Evolutionary conservation across 192 early-diverging fungal species (phyloP), one percentile per base, ranked within the genome.

Genomic region (Bifiguratus adelaidae): DNA sequence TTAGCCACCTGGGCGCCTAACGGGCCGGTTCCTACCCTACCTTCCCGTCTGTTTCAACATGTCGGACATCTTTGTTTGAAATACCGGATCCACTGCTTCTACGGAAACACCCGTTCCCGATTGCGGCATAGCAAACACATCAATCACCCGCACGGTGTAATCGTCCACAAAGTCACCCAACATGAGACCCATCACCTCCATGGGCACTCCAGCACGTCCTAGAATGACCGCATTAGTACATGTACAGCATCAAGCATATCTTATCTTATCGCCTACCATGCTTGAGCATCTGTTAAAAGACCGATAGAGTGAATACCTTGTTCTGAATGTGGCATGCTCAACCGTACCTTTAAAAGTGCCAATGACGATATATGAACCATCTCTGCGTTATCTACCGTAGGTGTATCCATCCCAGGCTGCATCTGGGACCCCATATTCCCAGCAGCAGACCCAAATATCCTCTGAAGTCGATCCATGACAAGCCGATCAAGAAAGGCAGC

Each of bases 41-140:
- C 95, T 73, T 50, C 96, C 96, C 34, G 97, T 99, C 50, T 99
- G 97, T 74, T 95, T 97, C 44, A 99, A 69, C 95, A 97, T 95
- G 45, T 99, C 97, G 81, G 95, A 74, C 97, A 99, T 99, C 55
- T 92, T 91, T 24, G 97, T 92, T 63, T 99, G 97, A 55, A 97
- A 99, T 11, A 96, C 97, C 26, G 92, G 92, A 67, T 99, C 97
- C 7, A 99, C 93, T 11, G 97, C 92, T 56, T 99, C 97, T 16
- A 99, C 97, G 11, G 92, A 96, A 7, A 99, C 97, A 22, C 93
- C 91, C 4, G 97, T 99, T 44, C 97, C 97, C 56, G 86, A 89
- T 67, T 99, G 97, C 24, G 97, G 97, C 97, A 99, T 99, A n/a
- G 97, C 97, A 85, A 97, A 99, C 38, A 99, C 97, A 58, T 99